Evolutionary conservation across 768 basidiomycete species (phyloP).

Genomic region (Boletus eberwhitei): DNA sequence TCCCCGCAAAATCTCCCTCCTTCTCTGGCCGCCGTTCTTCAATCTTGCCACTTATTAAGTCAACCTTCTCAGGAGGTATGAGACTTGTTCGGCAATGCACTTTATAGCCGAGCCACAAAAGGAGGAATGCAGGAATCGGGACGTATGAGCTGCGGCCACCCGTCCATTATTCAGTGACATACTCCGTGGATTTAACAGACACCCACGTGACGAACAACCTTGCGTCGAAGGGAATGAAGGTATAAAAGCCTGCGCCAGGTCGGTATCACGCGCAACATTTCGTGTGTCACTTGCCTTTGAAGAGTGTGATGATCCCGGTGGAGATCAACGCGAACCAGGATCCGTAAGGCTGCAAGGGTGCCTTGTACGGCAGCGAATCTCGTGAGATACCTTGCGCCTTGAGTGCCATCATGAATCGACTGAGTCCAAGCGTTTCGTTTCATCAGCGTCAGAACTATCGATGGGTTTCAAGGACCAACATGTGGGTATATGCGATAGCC

Average conservation of each 20-base stretch:
- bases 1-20: slow-evolving; percentile 31
- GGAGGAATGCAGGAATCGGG: slow-evolving; percentile 34
- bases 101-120: slow-evolving; percentile 38
- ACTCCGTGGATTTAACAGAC: not conserved
- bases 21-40: slow-evolving; percentile 51
- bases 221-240: slow-evolving; percentile 44
- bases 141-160: slow-evolving; percentile 20
- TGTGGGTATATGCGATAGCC: slow-evolving; percentile 57
- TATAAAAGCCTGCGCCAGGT: slow-evolving; percentile 32
- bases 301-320: slow-evolving; percentile 52
- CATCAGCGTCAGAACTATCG: not conserved
- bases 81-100: slow-evolving; percentile 33
- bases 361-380: slow-evolving; percentile 41
- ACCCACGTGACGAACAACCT: slow-evolving; percentile 59
- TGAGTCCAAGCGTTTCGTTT: slow-evolving; percentile 21
- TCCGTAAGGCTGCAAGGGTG: slow-evolving; percentile 41
- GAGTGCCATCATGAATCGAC: slow-evolving; percentile 50
- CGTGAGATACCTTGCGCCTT: slow-evolving; percentile 41
- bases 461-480: slow-evolving; percentile 37
- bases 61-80: slow-evolving; percentile 47
- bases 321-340: slow-evolving; percentile 57
- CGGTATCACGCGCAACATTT: not conserved
- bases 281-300: slow-evolving; percentile 44
- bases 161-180: not conserved
- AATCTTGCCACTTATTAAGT: slow-evolving; percentile 42